phyloP scores from a whole-genome alignment of 768 basidiomycete genomes.

The Podaxis sp. region DNA sequence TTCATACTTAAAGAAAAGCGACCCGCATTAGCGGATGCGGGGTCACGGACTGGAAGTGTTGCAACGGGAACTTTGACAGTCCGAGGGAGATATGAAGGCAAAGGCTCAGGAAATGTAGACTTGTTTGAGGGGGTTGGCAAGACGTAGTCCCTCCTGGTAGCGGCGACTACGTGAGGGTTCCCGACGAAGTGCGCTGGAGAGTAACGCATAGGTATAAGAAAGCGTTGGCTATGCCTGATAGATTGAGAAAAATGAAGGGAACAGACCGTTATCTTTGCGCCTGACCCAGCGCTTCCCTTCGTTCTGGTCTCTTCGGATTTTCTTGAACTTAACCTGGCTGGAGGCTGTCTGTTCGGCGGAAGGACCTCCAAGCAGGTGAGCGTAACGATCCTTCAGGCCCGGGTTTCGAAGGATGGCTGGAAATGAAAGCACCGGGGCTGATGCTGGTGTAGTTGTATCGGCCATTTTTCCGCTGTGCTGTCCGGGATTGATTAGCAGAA shows the following conservation, averaged over 20 bases:
- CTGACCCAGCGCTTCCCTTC: slow-evolving; percentile 80
- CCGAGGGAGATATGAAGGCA: slow-evolving; percentile 70
- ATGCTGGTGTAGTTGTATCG: slow-evolving; percentile 16
- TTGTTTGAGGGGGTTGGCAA: slow-evolving; percentile 41
- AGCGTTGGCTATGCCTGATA: neutral
- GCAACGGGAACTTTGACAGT: slow-evolving; percentile 51
- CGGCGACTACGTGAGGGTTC: slow-evolving; percentile 71
- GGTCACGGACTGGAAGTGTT: slow-evolving; percentile 41
- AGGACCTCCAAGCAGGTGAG: slow-evolving; percentile 42
- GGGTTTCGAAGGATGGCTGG: slow-evolving; percentile 68
- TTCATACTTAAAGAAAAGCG: slow-evolving; percentile 75
- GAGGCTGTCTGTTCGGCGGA: slow-evolving; percentile 16
- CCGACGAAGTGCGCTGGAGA: slow-evolving; percentile 65
- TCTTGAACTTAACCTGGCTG: slow-evolving; percentile 28
- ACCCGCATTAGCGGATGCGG: slow-evolving; percentile 64
- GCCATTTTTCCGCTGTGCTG: neutral
- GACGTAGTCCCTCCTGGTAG: slow-evolving; percentile 55
- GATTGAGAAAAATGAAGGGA: neutral
- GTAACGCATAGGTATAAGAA: neutral
- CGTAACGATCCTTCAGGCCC: slow-evolving; percentile 50
- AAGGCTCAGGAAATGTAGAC: slow-evolving; percentile 74
- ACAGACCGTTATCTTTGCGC: slow-evolving; percentile 75
- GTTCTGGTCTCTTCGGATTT: slow-evolving; percentile 52
- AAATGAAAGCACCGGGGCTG: slow-evolving; percentile 61
- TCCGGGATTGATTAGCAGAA: neutral